A percentile compares a stretch with the other conserved stretches of the same genome.
Conservation (phyloP, 441 rosid species). For the Brassica balearica region DNA sequence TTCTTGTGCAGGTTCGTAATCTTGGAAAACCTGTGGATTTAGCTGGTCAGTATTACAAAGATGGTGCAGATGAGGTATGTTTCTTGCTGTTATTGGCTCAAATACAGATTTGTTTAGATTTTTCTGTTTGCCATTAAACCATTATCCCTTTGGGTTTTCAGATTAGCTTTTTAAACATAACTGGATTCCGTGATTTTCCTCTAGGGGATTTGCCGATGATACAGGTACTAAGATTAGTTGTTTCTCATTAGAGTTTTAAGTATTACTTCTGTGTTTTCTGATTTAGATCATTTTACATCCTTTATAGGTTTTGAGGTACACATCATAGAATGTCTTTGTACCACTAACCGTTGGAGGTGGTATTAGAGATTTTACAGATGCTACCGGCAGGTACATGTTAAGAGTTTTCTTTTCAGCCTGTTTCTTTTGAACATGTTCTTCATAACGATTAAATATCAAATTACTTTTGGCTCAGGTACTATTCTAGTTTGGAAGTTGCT, state of each 20-base stretch:
- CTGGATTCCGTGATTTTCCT: constrained; percentile 96
- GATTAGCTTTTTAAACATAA: constrained; percentile 93
- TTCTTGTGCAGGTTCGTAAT: constrained; percentile 78
- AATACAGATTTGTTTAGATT: constrained; percentile 35
- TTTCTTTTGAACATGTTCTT: constrained; percentile 13
- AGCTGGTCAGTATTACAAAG: constrained; percentile 85
- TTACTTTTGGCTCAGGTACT: constrained; percentile 59
- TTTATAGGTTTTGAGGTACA: constrained; percentile 76
- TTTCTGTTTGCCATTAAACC: constrained; percentile 41
- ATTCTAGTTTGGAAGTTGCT: constrained; percentile 99
- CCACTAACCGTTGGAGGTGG: constrained; percentile 99
- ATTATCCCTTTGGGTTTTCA: constrained; percentile 48
- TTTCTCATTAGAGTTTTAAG: neutral
- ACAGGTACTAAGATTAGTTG: constrained; percentile 61
- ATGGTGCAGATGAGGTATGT: constrained; percentile 96
- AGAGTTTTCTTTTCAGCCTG: constrained; percentile 17
- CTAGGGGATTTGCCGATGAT: constrained; percentile 96
- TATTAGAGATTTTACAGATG: constrained; percentile 93
- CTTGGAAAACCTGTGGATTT: constrained; percentile 98
- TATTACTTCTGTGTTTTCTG: constrained; percentile 10
- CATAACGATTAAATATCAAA: neutral
- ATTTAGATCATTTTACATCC: constrained; percentile 31
- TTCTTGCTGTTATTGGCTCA: constrained; percentile 18
- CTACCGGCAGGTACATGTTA: constrained; percentile 79
- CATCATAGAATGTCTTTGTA: constrained; percentile 97